phyloP scores from a whole-genome alignment of 2,329 filamentous ascomycete species.

The Penicillium sp. region DNA sequence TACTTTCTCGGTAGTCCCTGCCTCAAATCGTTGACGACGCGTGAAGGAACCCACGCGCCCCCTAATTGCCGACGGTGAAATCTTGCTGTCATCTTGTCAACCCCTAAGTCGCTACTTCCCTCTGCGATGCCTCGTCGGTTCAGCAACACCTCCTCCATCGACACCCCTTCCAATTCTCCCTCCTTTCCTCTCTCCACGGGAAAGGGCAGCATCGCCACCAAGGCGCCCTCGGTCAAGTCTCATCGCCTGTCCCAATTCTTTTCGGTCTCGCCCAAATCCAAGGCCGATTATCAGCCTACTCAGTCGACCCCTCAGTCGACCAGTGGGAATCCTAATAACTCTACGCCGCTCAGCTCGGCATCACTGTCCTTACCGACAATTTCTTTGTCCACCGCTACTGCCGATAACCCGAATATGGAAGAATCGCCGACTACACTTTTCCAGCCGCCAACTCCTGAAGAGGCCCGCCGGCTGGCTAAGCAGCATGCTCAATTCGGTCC shows the following conservation, averaged over 20 bases:
- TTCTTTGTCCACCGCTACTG: slow-evolving; percentile 81
- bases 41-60: slow-evolving; percentile 8
- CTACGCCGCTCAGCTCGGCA: slow-evolving; percentile 67
- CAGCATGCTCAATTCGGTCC: slow-evolving; percentile 91
- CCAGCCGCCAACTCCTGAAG: slow-evolving; percentile 80
- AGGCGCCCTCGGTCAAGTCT: slow-evolving; percentile 59
- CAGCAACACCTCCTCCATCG: slow-evolving; percentile 59
- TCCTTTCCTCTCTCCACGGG: slow-evolving; percentile 53
- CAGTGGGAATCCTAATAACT: slow-evolving; percentile 51
- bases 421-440: slow-evolving; percentile 78
- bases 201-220: slow-evolving; percentile 53
- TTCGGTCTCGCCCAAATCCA: slow-evolving; percentile 74
- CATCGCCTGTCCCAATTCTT: slow-evolving; percentile 82
- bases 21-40: slow-evolving; percentile 14
- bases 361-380: slow-evolving; percentile 83
- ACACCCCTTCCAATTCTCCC: slow-evolving; percentile 50
- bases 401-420: slow-evolving; percentile 72
- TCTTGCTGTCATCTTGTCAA: slow-evolving; percentile 1
- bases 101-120: slow-evolving; percentile 25
- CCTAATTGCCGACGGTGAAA: slow-evolving; percentile 15
- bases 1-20: slow-evolving; percentile 13
- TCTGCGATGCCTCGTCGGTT: slow-evolving; percentile 63
- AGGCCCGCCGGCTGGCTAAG: slow-evolving; percentile 71
- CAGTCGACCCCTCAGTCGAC: slow-evolving; percentile 66
- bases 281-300: slow-evolving; percentile 55